phyloP scores from a whole-genome alignment of 2,329 filamentous ascomycete species.

The Aspergillus pseudoterreus region DNA sequence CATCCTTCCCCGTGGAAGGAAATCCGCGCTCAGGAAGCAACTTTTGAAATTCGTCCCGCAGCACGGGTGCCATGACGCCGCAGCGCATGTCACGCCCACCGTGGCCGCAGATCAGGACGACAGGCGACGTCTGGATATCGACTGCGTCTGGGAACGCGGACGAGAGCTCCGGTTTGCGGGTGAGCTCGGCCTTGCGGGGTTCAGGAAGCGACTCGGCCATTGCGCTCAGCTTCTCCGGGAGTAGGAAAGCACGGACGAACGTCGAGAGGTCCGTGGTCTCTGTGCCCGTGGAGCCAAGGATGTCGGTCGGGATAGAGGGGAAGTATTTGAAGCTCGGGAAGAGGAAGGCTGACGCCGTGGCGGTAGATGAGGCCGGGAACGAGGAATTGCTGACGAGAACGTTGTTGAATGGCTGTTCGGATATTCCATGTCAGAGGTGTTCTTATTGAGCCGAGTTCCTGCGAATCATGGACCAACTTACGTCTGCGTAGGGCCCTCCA shows the following conservation, averaged over 20 bases:
- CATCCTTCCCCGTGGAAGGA: slow-evolving; percentile 15
- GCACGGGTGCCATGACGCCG: slow-evolving; percentile 71
- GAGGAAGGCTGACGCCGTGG: slow-evolving; percentile 62
- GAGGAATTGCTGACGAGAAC: slow-evolving; percentile 74
- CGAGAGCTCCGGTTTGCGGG: slow-evolving; percentile 50
- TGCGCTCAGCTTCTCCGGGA: slow-evolving; percentile 31
- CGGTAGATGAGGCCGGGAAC: slow-evolving; percentile 55
- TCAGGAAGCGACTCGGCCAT: slow-evolving; percentile 31
- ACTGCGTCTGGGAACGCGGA: slow-evolving; percentile 55
- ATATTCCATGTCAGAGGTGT: not conserved
- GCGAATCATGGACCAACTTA: slow-evolving; percentile 16
- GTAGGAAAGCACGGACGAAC: slow-evolving; percentile 44
- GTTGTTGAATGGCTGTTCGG: slow-evolving; percentile 72
- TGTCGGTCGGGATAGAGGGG: slow-evolving; percentile 63
- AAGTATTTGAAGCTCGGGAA: slow-evolving; percentile 82
- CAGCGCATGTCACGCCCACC: slow-evolving; percentile 77
- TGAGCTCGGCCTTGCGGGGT: slow-evolving; percentile 26
- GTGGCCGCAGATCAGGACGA: slow-evolving; percentile 83
- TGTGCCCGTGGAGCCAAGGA: slow-evolving; percentile 39
- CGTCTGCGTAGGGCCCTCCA: slow-evolving; percentile 64
- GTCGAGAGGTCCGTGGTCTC: slow-evolving; percentile 31
- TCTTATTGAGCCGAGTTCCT: not conserved
- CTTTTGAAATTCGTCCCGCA: slow-evolving; percentile 66
- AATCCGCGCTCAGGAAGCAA: slow-evolving; percentile 30
- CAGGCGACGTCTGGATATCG: slow-evolving; percentile 57